Evolutionary conservation across 441 rosid species (phyloP).

Genomic region (Erysimum pusillum): DNA sequence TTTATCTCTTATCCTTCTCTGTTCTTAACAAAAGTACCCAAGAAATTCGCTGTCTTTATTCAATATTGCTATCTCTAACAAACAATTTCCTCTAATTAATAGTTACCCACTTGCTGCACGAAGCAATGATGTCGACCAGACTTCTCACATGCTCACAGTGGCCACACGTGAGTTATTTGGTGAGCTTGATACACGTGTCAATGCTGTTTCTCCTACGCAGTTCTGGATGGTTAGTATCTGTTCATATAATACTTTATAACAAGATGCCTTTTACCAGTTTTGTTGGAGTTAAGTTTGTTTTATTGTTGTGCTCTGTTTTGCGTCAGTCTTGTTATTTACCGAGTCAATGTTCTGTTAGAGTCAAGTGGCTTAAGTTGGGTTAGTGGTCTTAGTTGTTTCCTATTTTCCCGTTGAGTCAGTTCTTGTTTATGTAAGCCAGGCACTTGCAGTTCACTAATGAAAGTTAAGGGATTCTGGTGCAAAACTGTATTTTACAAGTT

Average conservation of each 20-base stretch:
- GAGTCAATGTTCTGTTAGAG: too few species aligned
- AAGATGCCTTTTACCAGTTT: too few species aligned
- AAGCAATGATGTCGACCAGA: conserved; percentile 77
- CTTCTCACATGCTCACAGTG: conserved; percentile 87
- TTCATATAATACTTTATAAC: background rate
- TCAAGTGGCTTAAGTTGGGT: too few species aligned
- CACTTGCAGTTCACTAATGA: too few species aligned
- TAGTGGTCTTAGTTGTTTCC: too few species aligned
- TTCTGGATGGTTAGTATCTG: conserved; percentile 82
- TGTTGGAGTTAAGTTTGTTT: too few species aligned
- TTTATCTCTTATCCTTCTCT: background rate
- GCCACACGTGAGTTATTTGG: conserved; percentile 85
- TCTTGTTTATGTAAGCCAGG: too few species aligned
- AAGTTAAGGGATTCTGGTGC: too few species aligned
- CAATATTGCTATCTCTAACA: conserved; percentile 19
- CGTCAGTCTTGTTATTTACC: too few species aligned
- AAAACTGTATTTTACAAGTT: too few species aligned
- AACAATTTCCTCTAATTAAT: conserved; percentile 33
- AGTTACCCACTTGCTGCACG: conserved; percentile 67
- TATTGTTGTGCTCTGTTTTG: too few species aligned
- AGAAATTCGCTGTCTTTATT: conserved; percentile 16
- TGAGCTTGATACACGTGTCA: conserved; percentile 87
- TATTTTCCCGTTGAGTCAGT: too few species aligned
- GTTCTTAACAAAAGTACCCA: background rate
- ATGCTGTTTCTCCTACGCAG: conserved; percentile 86